Conservation (phyloP, 306 rosid species). For the Dryas octopetala region DNA sequence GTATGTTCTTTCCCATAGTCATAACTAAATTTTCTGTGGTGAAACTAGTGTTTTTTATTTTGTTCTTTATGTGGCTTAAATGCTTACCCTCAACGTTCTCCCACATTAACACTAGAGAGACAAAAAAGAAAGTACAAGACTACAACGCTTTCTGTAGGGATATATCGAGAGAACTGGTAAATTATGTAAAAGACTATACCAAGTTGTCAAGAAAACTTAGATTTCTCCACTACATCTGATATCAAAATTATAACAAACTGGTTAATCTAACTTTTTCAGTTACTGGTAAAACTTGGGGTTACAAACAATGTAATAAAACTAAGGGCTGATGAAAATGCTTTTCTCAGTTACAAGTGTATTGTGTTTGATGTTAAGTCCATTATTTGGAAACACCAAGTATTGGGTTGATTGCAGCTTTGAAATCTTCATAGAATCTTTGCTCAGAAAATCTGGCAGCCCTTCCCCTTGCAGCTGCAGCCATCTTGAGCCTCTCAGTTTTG, state of each 20-base stretch:
- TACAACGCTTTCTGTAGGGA: too few relatives aligned
- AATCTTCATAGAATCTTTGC: constrained; percentile 74
- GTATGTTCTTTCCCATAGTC: too few relatives aligned
- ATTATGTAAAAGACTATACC: too few relatives aligned
- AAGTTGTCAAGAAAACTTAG: too few relatives aligned
- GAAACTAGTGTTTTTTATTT: too few relatives aligned
- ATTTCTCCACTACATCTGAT: too few relatives aligned
- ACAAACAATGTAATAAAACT: not conserved
- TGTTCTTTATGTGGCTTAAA: too few relatives aligned
- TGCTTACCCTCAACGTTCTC: too few relatives aligned
- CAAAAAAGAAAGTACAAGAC: too few relatives aligned
- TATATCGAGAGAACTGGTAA: too few relatives aligned
- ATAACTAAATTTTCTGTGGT: too few relatives aligned
- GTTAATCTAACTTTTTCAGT: not conserved
- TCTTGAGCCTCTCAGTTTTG: constrained; percentile 54
- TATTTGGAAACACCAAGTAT: constrained; percentile 40
- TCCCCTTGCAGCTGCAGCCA: constrained; percentile 85
- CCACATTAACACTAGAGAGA: too few relatives aligned
- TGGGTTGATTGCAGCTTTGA: constrained; percentile 66
- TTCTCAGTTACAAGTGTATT: constrained; percentile 1
- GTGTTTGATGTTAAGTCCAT: constrained; percentile 15
- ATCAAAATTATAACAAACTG: not conserved
- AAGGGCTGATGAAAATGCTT: not conserved
- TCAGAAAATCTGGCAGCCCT: constrained; percentile 85
- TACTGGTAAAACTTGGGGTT: not conserved